These are phyloP conservation scores for Phtheirospermum japonicum DNA, from an alignment of 257 asterid genomes.

Conservation along the genomic window DNA sequence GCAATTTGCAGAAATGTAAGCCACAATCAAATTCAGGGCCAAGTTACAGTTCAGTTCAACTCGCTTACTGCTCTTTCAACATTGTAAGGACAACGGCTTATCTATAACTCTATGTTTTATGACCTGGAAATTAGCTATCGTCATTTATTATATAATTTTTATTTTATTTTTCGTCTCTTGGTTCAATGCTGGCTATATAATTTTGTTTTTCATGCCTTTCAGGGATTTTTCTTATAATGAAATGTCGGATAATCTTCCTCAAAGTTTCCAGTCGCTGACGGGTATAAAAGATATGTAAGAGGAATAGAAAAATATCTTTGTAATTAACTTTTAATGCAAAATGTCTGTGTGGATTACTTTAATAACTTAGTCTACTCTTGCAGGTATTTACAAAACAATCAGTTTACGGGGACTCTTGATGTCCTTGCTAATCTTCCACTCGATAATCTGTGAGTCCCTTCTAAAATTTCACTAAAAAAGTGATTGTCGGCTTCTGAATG, in stretches of 20 bases:
- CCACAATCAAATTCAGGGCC: constrained; percentile 69
- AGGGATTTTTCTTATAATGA: constrained; percentile 85
- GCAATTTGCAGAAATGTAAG: constrained; percentile 60
- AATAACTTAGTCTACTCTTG: constrained; percentile 26
- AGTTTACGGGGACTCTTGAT: constrained; percentile 82
- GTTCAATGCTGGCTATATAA: constrained; percentile 11
- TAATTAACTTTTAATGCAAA: not conserved
- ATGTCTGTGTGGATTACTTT: constrained; percentile 7
- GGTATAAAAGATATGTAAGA: constrained; percentile 69
- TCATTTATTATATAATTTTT: no score
- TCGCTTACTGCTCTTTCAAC: constrained; percentile 64
- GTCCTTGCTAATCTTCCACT: constrained; percentile 91
- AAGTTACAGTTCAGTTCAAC: constrained; percentile 48
- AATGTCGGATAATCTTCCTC: constrained; percentile 78
- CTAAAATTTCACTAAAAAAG: not conserved
- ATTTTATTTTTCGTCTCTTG: constrained; percentile 7
- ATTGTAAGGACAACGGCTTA: constrained; percentile 48
- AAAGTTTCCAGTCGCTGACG: constrained; percentile 54
- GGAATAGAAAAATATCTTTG: not conserved
- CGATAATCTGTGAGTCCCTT: constrained; percentile 59
- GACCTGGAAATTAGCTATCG: no score
- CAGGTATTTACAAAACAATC: constrained; percentile 94
- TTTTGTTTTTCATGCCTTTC: constrained; percentile 31
- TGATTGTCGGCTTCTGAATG: not conserved
- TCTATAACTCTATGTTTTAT: no score